Evolutionary conservation across 352 stramenopile genomes (phyloP).

Genomic region (Phytopythium mirpurense): DNA sequence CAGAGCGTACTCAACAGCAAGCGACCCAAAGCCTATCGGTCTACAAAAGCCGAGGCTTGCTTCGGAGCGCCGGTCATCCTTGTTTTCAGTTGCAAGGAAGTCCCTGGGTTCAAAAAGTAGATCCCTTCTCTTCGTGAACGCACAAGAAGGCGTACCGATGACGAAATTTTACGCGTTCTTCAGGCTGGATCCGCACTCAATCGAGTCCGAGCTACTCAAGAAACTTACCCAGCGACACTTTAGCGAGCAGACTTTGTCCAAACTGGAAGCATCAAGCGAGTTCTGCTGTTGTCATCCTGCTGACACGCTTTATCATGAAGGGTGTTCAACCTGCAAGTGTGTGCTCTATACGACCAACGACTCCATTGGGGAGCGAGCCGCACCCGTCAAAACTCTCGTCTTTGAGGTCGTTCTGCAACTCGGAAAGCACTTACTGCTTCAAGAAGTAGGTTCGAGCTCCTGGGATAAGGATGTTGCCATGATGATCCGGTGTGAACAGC

Average conservation of each 20-base stretch:
- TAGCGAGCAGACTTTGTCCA: not conserved
- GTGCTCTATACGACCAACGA: too few relatives aligned
- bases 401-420: slow-evolving; percentile 40
- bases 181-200: slow-evolving; percentile 22
- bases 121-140: not conserved
- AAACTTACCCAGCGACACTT: slow-evolving; percentile 20
- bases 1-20: not conserved
- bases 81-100: not conserved
- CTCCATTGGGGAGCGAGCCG: not conserved
- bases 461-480: slow-evolving; percentile 50
- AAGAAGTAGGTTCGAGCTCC: slow-evolving; percentile 13
- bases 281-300: not conserved
- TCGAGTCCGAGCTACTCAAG: slow-evolving; percentile 23
- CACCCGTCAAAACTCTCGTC: slow-evolving; percentile 6
- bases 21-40: not conserved
- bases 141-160: not conserved
- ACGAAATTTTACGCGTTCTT: slow-evolving; percentile 23
- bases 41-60: not conserved
- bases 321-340: not conserved
- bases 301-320: not conserved
- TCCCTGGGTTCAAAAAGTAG: not conserved
- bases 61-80: not conserved
- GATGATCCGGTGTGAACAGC: slow-evolving; percentile 39
- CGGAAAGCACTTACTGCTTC: slow-evolving; percentile 30
- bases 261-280: not conserved